These are phyloP conservation scores for Chalciporus piperatoides DNA, from an alignment of 1,284 basidiomycete species.

Conservation along the genomic window DNA sequence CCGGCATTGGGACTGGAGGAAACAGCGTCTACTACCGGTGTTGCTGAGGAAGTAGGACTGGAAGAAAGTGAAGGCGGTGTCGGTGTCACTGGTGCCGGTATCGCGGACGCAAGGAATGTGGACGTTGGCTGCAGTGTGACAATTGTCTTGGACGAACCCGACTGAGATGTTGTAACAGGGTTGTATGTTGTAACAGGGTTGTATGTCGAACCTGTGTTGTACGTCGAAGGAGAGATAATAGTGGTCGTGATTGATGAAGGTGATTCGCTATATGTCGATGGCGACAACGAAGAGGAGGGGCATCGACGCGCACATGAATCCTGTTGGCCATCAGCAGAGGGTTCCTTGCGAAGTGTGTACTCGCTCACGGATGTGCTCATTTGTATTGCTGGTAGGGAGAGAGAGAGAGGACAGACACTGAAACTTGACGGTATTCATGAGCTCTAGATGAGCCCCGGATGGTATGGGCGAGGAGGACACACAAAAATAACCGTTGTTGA, in stretches of 20 bases:
- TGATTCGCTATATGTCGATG: no score
- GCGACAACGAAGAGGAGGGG: no score
- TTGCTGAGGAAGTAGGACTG: constrained; percentile 8
- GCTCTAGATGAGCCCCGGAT: background rate
- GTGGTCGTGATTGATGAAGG: no score
- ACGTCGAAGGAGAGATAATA: background rate
- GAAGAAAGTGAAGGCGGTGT: background rate
- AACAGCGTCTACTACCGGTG: constrained; percentile 6
- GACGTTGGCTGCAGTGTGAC: no score
- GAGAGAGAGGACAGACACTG: background rate
- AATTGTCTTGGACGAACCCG: no score
- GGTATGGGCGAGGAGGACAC: background rate
- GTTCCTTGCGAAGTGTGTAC: background rate
- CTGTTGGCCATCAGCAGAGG: background rate
- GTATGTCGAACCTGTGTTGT: no score
- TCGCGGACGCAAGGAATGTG: background rate
- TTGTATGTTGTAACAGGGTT: no score
- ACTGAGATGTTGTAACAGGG: no score
- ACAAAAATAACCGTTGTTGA: background rate
- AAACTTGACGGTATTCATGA: background rate
- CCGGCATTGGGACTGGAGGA: constrained; percentile 26
- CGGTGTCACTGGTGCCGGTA: background rate
- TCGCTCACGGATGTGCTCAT: background rate
- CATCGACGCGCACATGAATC: background rate
- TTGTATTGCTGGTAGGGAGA: background rate